These are phyloP conservation scores for Exidia glandulosa DNA, from an alignment of 768 basidiomycete genomes.

Conservation along the genomic window DNA sequence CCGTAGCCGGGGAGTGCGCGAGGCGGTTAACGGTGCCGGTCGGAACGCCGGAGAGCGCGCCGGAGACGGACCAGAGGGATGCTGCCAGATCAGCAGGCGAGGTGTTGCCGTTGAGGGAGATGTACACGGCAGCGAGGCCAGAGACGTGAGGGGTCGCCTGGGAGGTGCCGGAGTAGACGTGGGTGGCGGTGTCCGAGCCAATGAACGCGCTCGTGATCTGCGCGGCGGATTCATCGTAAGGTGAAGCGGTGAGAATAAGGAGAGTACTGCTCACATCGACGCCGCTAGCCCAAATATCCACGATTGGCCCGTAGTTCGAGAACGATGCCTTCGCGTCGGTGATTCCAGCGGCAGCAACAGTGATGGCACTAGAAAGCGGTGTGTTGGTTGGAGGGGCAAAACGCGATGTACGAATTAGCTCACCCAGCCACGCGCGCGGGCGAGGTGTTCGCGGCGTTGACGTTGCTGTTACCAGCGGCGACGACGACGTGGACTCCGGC, in stretches of 20 bases:
- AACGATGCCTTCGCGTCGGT: conserved; percentile 22
- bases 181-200: not conserved
- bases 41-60: not conserved
- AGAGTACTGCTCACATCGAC: conserved; percentile 16
- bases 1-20: not conserved
- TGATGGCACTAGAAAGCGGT: conserved; percentile 24
- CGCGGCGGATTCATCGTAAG: not conserved
- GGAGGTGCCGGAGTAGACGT: conserved; percentile 1
- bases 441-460: conserved; percentile 20
- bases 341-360: conserved; percentile 30
- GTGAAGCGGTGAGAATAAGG: not conserved
- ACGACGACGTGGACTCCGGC: conserved; percentile 23
- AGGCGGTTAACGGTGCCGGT: not conserved
- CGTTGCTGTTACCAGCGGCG: conserved; percentile 26
- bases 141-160: conserved; percentile 31
- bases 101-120: conserved; percentile 20
- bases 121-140: conserved; percentile 30
- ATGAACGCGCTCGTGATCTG: conserved; percentile 16
- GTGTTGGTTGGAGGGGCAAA: too few relatives aligned
- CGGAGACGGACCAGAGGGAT: conserved; percentile 9
- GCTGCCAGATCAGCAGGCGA: conserved; percentile 20
- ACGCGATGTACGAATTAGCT: too few relatives aligned
- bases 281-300: conserved; percentile 33
- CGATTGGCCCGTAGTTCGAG: conserved; percentile 31
- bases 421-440: conserved; percentile 28